These are phyloP conservation scores for Asterionellopsis glacialis DNA, from an alignment of 108 stramenopile genomes.

Conservation along the genomic window DNA sequence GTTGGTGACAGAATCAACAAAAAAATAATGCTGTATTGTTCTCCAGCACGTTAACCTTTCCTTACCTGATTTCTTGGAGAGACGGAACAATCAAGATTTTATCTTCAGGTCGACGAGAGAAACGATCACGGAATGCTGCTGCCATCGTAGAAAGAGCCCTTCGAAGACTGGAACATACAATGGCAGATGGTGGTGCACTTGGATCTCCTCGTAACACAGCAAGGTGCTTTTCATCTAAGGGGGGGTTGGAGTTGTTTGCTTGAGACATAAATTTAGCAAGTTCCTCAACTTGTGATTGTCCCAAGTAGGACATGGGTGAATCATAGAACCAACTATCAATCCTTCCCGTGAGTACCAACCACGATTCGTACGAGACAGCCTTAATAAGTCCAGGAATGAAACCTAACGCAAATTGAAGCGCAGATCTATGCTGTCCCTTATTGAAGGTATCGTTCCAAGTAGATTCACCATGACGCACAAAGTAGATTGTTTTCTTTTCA, in stretches of 20 bases:
- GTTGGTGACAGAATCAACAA: not conserved
- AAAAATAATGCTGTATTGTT: not conserved
- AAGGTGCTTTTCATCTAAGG: slow-evolving; percentile 19
- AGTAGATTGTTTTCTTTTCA: slow-evolving; percentile 75
- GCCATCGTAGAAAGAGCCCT: slow-evolving; percentile 83
- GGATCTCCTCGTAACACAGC: slow-evolving; percentile 39
- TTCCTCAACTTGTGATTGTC: slow-evolving; percentile 60
- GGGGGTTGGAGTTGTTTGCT: slow-evolving; percentile 1
- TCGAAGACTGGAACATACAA: slow-evolving; percentile 77
- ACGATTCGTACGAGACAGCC: slow-evolving; percentile 58
- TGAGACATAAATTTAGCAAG: slow-evolving; percentile 50
- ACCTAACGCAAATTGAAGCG: slow-evolving; percentile 49
- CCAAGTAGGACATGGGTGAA: slow-evolving; percentile 60
- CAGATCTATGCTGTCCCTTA: slow-evolving; percentile 67
- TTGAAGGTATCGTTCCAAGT: slow-evolving; percentile 81
- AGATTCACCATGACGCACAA: slow-evolving; percentile 77
- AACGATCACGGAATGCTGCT: slow-evolving; percentile 68
- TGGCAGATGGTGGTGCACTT: slow-evolving; percentile 45
- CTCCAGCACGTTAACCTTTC: not conserved
- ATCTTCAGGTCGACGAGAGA: slow-evolving; percentile 48
- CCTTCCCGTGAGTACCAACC: slow-evolving; percentile 73
- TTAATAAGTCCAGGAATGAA: slow-evolving; percentile 81
- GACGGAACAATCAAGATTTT: slow-evolving; percentile 66
- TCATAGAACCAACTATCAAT: slow-evolving; percentile 88
- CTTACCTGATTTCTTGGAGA: slow-evolving; percentile 80